phyloP scores from a whole-genome alignment of 2,329 filamentous ascomycete genomes.

The Rhynchosporium graminicola region DNA sequence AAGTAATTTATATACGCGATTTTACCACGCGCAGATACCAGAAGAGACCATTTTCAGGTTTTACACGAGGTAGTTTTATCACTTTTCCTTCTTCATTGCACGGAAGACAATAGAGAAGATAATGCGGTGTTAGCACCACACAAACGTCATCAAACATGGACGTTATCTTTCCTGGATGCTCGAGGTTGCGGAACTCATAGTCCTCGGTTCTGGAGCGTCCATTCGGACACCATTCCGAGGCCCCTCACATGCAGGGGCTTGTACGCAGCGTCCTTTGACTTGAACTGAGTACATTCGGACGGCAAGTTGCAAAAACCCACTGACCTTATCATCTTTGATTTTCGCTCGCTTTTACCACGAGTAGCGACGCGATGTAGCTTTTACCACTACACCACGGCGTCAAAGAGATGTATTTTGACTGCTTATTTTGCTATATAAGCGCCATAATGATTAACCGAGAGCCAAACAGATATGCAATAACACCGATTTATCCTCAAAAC shows the following conservation, averaged over 20 bases:
- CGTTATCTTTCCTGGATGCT: neutral
- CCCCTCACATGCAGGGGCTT: neutral
- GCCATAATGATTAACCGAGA: too few species aligned
- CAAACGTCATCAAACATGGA: neutral
- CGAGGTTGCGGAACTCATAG: neutral
- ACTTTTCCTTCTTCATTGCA: neutral
- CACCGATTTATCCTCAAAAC: too few species aligned
- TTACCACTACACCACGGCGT: too few species aligned
- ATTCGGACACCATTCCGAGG: neutral
- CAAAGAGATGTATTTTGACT: too few species aligned
- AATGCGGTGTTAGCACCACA: neutral
- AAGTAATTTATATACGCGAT: conserved; percentile 6
- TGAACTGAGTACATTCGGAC: too few species aligned
- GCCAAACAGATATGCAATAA: too few species aligned
- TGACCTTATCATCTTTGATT: too few species aligned
- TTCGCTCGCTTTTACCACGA: too few species aligned
- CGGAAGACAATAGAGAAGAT: neutral
- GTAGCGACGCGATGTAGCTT: too few species aligned
- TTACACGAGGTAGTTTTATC: neutral
- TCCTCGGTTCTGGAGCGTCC: neutral
- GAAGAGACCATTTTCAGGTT: neutral
- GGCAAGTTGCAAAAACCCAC: too few species aligned
- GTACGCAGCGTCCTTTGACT: too few species aligned
- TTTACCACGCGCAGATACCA: neutral
- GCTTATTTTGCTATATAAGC: too few species aligned